A percentile compares a stretch with the other conserved stretches of the same genome.
phyloP scores from a whole-genome alignment of 1,139 yeast genomes.

The Blastobotrys niveus region DNA sequence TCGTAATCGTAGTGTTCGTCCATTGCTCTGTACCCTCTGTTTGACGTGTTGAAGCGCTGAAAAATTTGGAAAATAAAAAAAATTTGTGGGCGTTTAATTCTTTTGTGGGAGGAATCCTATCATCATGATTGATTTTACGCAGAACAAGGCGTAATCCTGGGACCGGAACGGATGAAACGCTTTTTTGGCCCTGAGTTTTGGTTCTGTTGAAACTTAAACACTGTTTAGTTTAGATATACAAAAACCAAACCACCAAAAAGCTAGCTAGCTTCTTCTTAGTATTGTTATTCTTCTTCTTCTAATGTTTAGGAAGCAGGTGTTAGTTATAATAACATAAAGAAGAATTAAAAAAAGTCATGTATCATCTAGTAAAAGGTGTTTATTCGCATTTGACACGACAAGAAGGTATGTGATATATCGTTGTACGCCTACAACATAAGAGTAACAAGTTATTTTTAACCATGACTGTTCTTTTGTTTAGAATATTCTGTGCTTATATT shows the following conservation, averaged over 20 bases:
- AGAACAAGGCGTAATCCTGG: too few relatives aligned
- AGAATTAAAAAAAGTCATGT: slow-evolving; percentile 39
- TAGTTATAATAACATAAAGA: too few relatives aligned
- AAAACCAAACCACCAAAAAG: not conserved
- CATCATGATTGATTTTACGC: too few relatives aligned
- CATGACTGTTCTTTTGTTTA: too few relatives aligned
- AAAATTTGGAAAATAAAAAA: not conserved
- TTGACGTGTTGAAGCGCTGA: not conserved
- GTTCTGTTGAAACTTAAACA: too few relatives aligned
- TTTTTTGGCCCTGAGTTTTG: too few relatives aligned
- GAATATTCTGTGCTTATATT: slow-evolving; percentile 72
- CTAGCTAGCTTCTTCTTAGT: not conserved
- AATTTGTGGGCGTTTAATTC: not conserved
- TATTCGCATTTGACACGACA: slow-evolving; percentile 51
- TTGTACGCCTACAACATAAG: too few relatives aligned
- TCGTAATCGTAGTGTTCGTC: slow-evolving; percentile 27
- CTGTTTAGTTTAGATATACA: too few relatives aligned
- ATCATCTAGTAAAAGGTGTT: slow-evolving; percentile 57
- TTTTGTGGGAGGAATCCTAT: not conserved
- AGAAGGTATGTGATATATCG: slow-evolving; percentile 39
- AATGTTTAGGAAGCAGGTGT: not conserved
- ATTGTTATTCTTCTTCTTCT: not conserved
- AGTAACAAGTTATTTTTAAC: not conserved
- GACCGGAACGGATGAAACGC: too few relatives aligned
- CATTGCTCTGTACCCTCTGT: slow-evolving; percentile 15